Evolutionary conservation across 768 basidiomycete genomes (phyloP), one percentile per base, ranked within the genome.

Genomic region (Leucocoprinus leucothites): DNA sequence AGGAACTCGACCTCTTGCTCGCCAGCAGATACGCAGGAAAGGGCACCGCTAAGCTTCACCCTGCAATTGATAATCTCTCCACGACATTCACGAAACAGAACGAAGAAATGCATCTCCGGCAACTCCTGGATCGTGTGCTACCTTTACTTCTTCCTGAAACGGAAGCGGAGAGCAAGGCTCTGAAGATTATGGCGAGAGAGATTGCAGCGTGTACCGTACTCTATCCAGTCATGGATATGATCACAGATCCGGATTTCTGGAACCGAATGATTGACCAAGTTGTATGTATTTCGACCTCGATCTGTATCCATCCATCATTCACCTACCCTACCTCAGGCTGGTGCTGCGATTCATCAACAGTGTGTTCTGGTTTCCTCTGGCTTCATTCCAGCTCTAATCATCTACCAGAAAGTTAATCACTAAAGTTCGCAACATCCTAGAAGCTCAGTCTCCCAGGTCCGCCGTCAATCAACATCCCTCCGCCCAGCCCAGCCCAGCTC

Each of bases 181-280:
- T 97, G 45, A 81, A 72, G 57, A 81, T 89, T 35, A 84, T 91
- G 14, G 83, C 85, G 2, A 74, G 93, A 44, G 97, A 99, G 71
- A 81, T 98, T 60, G 74, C 88, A 0, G 81, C 89, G 3, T 95
- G 92, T 65, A 76, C 87, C 1, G 84, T 96, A 2, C 64, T 98
- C 38, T 85, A 89, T 64, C 94, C 96, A 11, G 69, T 96, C 51
- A 85, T 96, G 77, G 92, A 98, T 47, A 91, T 96, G 87, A 66
- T 98, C 34, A 80, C 89, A 25, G 97, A 99, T 67, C 92, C 94
- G 3, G 97, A 99, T 69, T 97, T 97, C 60, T 98, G 94, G 94
- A 99, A 99, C 72, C 78, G 84, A 56, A 82, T 84, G 35, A 90
- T 98, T 48, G 95, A 98, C 68, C 87, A 94, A 72, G 83, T 91